These are phyloP conservation scores for Candida pseudoviswanathii DNA, from an alignment of 1,139 yeast species.

Conservation along the genomic window DNA sequence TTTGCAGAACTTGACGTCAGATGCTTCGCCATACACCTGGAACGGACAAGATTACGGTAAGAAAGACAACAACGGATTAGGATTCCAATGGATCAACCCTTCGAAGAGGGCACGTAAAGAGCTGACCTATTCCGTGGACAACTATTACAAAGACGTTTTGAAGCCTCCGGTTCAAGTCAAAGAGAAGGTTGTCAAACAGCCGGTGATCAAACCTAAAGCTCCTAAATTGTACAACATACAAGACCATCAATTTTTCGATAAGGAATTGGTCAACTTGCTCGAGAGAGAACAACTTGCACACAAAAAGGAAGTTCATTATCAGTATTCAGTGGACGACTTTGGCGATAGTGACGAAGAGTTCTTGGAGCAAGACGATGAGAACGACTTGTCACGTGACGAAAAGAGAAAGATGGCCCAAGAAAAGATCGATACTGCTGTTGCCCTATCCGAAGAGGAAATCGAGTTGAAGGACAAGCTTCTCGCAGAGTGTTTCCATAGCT, in stretches of 20 bases:
- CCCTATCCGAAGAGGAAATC: constrained; percentile 76
- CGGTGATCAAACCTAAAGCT: constrained; percentile 41
- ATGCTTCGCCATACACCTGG: constrained; percentile 94
- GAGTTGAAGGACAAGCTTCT: constrained; percentile 62
- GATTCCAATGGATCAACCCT: constrained; percentile 80
- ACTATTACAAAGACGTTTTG: constrained; percentile 81
- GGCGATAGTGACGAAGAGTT: constrained; percentile 60
- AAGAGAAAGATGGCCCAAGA: constrained; percentile 57
- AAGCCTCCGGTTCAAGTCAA: constrained; percentile 26
- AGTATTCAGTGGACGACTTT: constrained; percentile 58
- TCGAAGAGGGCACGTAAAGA: constrained; percentile 89
- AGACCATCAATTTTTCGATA: constrained; percentile 89
- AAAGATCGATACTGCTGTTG: constrained; percentile 67
- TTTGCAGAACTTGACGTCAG: constrained; percentile 84
- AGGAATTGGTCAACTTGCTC: constrained; percentile 61
- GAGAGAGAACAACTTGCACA: constrained; percentile 79
- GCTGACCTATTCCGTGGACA: constrained; percentile 83
- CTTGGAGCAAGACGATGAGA: constrained; percentile 50
- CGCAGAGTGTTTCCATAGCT: constrained; percentile 67
- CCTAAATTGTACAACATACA: constrained; percentile 75
- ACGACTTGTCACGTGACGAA: constrained; percentile 42
- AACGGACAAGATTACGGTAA: constrained; percentile 92
- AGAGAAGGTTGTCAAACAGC: constrained; percentile 16
- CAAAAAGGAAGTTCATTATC: constrained; percentile 72
- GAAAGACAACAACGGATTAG: constrained; percentile 45